Evolutionary conservation across 2,329 filamentous ascomycete genomes (phyloP).

Genomic region (Apiospora aurea): DNA sequence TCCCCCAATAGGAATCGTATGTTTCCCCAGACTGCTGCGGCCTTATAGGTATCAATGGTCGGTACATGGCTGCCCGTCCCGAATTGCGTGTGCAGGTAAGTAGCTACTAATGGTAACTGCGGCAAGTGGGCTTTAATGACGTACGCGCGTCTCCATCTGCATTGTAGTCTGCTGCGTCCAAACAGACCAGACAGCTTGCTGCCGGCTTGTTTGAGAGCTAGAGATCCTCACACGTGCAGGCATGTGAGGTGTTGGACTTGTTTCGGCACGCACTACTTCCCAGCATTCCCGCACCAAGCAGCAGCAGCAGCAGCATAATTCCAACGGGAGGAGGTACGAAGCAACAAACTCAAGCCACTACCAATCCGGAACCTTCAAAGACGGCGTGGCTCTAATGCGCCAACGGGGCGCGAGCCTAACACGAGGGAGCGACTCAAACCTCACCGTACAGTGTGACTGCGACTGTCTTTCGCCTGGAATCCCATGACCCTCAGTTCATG

Average conservation of each 20-base stretch:
- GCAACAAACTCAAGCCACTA: background rate
- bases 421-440: background rate
- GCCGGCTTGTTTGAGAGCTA: conserved; percentile 20
- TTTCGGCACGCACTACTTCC: conserved; percentile 19
- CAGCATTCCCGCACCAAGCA: conserved; percentile 17
- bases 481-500: conserved; percentile 20
- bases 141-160: conserved; percentile 19
- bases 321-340: background rate
- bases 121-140: conserved; percentile 20
- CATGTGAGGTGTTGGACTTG: conserved; percentile 24
- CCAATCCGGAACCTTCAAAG: background rate
- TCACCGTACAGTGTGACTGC: conserved; percentile 13
- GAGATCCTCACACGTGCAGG: conserved; percentile 14
- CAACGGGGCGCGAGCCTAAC: background rate
- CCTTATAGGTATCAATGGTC: background rate
- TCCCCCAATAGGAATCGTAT: conserved; percentile 1
- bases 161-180: background rate
- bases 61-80: background rate
- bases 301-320: background rate
- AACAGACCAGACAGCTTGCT: conserved; percentile 14
- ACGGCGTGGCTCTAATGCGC: background rate
- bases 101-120: conserved; percentile 10
- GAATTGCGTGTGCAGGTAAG: background rate
- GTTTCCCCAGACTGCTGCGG: conserved; percentile 15
- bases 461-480: background rate